Percentiles rank a stretch among this genome's conserved stretches.
Evolutionary conservation across 2,329 filamentous ascomycete genomes (phyloP).

Genomic region (Dothideomycetidae sp.): DNA sequence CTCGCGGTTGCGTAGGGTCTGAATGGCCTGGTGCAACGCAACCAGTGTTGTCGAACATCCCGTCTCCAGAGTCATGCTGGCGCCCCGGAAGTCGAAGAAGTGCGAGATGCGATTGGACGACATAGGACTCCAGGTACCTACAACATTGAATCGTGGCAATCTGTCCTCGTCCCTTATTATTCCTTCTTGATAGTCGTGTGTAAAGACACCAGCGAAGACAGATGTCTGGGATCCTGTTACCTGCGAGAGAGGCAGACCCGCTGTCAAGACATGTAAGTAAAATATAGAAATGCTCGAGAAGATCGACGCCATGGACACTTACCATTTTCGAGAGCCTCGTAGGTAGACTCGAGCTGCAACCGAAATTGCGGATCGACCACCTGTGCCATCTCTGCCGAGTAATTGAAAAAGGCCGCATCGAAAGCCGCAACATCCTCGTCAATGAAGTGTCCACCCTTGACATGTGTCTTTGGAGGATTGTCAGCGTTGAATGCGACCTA

Average conservation of each 20-base stretch:
- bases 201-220: slow-evolving; percentile 13
- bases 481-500: too few species aligned
- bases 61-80: slow-evolving; percentile 25
- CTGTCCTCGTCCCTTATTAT: not conserved
- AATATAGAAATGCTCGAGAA: too few species aligned
- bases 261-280: too few species aligned
- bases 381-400: slow-evolving; percentile 14
- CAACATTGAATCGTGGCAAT: not conserved
- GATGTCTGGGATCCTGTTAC: slow-evolving; percentile 1
- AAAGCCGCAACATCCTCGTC: slow-evolving; percentile 14
- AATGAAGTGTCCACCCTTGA: slow-evolving; percentile 14
- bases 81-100: not conserved
- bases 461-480: slow-evolving; percentile 8
- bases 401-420: slow-evolving; percentile 18
- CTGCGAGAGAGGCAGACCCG: slow-evolving; percentile 3
- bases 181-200: not conserved
- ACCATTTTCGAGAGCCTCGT: slow-evolving; percentile 13
- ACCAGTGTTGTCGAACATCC: slow-evolving; percentile 32
- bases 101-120: not conserved
- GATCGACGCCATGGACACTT: not conserved
- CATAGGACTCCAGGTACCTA: not conserved
- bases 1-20: slow-evolving; percentile 19
- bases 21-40: slow-evolving; percentile 23
- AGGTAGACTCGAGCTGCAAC: slow-evolving; percentile 16
- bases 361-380: slow-evolving; percentile 19